A percentile compares a stretch with the other conserved stretches of the same genome.
Evolutionary conservation across 768 basidiomycete genomes (phyloP).

Genomic region (Strobilomyces dryophilus): DNA sequence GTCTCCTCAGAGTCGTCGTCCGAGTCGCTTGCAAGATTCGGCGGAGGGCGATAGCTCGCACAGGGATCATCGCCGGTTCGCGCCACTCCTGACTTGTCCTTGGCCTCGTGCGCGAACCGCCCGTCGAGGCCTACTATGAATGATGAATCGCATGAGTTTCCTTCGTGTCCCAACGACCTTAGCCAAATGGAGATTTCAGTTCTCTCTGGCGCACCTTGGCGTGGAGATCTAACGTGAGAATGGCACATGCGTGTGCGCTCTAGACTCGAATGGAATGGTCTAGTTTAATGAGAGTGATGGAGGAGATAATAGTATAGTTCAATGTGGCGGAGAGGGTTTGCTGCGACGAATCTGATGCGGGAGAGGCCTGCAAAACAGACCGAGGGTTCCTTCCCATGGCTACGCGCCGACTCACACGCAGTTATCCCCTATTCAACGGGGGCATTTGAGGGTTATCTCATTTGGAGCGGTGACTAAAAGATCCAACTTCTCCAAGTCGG

Average conservation of each 20-base stretch:
- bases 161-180: background rate
- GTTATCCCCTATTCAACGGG: background rate
- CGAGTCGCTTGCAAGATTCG: slow-evolving; percentile 11
- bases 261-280: no score
- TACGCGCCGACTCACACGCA: background rate
- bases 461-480: background rate
- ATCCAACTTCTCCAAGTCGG: background rate
- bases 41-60: slow-evolving; percentile 1
- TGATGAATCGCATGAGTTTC: slow-evolving; percentile 7
- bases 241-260: slow-evolving; percentile 7
- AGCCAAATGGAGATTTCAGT: background rate
- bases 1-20: slow-evolving; percentile 5
- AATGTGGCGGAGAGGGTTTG: background rate
- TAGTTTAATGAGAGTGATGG: background rate
- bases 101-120: slow-evolving; percentile 8
- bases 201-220: slow-evolving; percentile 11
- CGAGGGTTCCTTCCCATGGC: background rate
- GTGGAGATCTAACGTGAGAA: slow-evolving; percentile 5
- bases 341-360: background rate
- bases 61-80: background rate
- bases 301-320: background rate
- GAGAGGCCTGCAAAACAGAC: background rate
- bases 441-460: background rate
- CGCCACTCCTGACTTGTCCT: background rate
- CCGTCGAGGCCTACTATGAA: slow-evolving; percentile 8